Evolutionary conservation across 1,139 yeast species (phyloP), one percentile per base, ranked within the genome.

Genomic region (Suhomyces kunorum): DNA sequence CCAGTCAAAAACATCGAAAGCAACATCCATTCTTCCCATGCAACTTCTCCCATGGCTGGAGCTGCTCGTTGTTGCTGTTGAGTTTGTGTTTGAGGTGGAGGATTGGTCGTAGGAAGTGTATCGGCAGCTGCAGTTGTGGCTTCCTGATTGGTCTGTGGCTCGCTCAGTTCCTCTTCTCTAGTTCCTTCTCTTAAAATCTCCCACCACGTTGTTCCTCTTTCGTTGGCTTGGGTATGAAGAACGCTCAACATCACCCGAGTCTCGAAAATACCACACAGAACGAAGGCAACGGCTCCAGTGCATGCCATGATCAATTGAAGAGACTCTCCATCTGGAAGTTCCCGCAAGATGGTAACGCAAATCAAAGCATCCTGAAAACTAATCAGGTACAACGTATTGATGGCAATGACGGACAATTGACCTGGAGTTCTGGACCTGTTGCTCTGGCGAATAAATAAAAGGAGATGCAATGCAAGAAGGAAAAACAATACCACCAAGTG

Each of bases 351-450:
- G 19, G 80, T 58, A 59, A 86, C 70, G 20, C 87, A 79, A 29
- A 84, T 56, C 3, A 87, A 68, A 0, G 92, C 86, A 60, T 89
- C 97, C 70, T 82, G 83, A 47, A 80, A 81, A 11, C 88, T 81
- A 22, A 89, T 74, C 45, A 87, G 71, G 28, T 83, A 79, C 24
- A 71, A 53, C 1, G 74, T 56, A 6, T 57, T 49, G 24, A 60
- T 53, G 14, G 75, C 67, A 3, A 72, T 58, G 30, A 58, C 59
- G 3, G 74, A 61, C 31, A 87, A 74, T 8, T 85, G 82, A 0
- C 95, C 88, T 0, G 96, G 96, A 0, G 96, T 87, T 49, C 75
- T 79, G 1, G 87, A 76, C 24, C 68, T 66, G 42, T 80, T 77
- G 80, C 86, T 83, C 59, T 89, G 96, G 38, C 79, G 69, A 48